Percentiles rank a stretch among this genome's conserved stretches.
Conservation (phyloP, 2,329 filamentous ascomycete genomes). For the Colletotrichum costaricense region DNA sequence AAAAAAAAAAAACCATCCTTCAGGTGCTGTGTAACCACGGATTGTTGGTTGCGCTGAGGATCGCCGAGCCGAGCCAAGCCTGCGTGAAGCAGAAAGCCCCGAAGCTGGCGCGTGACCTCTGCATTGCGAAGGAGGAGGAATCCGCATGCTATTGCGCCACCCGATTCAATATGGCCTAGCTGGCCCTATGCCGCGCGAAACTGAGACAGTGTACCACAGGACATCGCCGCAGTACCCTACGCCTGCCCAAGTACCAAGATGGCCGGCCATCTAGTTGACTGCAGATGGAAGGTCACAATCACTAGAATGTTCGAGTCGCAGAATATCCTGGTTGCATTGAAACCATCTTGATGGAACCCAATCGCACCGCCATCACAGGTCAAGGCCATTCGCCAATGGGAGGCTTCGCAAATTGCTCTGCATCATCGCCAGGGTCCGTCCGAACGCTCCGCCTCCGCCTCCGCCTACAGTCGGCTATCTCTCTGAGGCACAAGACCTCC, state of each 20-base stretch:
- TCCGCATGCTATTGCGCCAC: neutral
- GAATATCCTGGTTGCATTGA: neutral
- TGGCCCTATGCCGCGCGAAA: too few relatives aligned
- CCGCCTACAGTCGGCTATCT: slow-evolving; percentile 14
- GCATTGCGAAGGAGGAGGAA: neutral
- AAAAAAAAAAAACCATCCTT: too few relatives aligned
- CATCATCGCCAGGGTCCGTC: slow-evolving; percentile 2
- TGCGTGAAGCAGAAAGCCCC: neutral
- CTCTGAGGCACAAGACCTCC: neutral
- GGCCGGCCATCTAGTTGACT: neutral
- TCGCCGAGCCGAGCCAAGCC: too few relatives aligned
- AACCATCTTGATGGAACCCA: neutral
- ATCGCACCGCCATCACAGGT: neutral
- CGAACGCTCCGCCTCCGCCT: slow-evolving; percentile 8
- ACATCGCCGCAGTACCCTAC: neutral
- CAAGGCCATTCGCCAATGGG: slow-evolving; percentile 1
- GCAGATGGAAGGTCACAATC: neutral
- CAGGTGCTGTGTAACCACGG: neutral
- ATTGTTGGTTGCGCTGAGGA: neutral
- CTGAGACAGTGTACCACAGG: neutral
- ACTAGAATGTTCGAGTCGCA: neutral
- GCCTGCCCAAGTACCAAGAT: too few relatives aligned
- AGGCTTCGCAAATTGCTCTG: neutral
- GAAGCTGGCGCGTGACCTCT: neutral
- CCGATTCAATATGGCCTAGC: neutral